Base-by-base conservation (phyloP, 768 basidiomycete species). In the Lenzites betulinus region DNA sequence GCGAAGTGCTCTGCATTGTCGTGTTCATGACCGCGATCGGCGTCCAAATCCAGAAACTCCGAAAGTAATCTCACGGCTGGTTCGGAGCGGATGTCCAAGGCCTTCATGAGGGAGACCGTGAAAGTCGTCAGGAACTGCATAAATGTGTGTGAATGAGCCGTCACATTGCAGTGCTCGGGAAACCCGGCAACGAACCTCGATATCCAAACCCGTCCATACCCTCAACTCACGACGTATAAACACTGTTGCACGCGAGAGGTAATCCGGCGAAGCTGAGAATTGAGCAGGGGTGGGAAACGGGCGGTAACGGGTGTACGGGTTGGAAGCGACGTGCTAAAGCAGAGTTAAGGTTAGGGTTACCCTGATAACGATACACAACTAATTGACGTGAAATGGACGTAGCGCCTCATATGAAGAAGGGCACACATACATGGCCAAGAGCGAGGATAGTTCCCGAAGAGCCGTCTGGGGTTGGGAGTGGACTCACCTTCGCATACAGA, bases 1-100 rank as follows among this genome's bases (percentile, higher is more conserved):
- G 89, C 92, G 75, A 97, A 95, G 73, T 97, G 95, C 70, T 98
- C 95, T 12, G 95, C 90, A 66, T 92, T 90, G 25, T 78, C 73
- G 59, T 86, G 79, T 25, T 78, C 76, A 8, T 86, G 87, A 48
- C 83, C 80, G 22, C 71, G 85, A 2, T 82, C 79, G 3, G 75
- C 73, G 64, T 88, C 89, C 72, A 92, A 81, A 69, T 98, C 95
- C 48, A 98, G 79, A 75, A 95, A 95, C 66, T 96, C 95, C 15
- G 93, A 81, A 8, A 98, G 78, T 16, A 92, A 73, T 67, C 88
- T 90, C 44, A 98, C 82, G 42, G 94, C 92, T 39, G 89, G 85
- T 74, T 93, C 89, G 13, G 93, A 91, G 43, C 95, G 91, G 58
- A 98, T 90, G 75, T 98, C 95, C 55, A 97, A 85, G 3, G 91